A percentile compares a stretch with the other conserved stretches of the same genome.
Conservation (phyloP, 331 rosid genomes). For the Quercus lobata region DNA sequence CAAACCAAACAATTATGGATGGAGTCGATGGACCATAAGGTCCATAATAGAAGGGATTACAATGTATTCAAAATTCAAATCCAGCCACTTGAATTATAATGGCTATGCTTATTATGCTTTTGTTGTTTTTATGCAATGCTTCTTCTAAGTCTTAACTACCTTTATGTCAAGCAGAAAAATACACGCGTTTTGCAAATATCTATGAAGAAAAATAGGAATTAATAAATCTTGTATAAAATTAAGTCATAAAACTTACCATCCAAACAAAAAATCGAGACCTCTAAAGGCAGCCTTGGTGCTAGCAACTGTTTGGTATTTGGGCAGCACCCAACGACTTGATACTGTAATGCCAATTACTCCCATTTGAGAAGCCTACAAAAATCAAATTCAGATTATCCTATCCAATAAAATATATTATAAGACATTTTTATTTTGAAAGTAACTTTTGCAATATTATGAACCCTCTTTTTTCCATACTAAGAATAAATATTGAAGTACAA, state of each 20-base stretch:
- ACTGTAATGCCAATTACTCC: conserved; percentile 63
- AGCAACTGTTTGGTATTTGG: conserved; percentile 35
- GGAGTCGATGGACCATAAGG: too few species aligned
- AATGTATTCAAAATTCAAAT: too few species aligned
- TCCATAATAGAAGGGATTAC: too few species aligned
- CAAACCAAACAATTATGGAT: too few species aligned
- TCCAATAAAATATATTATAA: not conserved
- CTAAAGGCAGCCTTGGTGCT: conserved; percentile 17
- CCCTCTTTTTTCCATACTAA: not conserved
- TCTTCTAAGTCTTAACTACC: too few species aligned
- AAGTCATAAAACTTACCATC: conserved; percentile 30
- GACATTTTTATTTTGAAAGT: not conserved
- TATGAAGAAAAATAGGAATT: too few species aligned
- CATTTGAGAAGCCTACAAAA: conserved; percentile 43
- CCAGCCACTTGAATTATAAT: too few species aligned
- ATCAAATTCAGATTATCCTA: not conserved
- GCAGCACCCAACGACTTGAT: conserved; percentile 40
- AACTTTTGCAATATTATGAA: not conserved
- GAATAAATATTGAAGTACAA: not conserved
- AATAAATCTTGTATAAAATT: not conserved
- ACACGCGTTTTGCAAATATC: too few species aligned
- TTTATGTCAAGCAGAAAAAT: too few species aligned
- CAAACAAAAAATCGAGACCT: conserved; percentile 23
- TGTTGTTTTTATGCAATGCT: too few species aligned
- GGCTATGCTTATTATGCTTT: too few species aligned